Conservation (phyloP, 2,329 filamentous ascomycete species). For the Microdochium trichocladiopsis region DNA sequence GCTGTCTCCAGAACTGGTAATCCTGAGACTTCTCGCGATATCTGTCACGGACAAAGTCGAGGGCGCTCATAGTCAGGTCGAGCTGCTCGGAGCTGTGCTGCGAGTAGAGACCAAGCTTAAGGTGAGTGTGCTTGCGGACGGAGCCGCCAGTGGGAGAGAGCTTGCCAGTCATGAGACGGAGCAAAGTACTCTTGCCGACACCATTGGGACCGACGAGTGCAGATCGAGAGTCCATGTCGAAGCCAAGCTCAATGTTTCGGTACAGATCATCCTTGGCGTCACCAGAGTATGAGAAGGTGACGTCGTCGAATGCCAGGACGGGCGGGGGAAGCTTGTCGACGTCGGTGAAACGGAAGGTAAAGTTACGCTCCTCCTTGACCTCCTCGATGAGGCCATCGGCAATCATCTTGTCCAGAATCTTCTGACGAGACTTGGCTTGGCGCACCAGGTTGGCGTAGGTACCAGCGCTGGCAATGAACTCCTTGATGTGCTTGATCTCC, state of each 20-base stretch:
- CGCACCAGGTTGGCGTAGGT: constrained; percentile 98
- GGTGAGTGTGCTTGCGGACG: constrained; percentile 89
- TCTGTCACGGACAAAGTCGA: constrained; percentile 97
- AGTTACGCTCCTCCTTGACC: constrained; percentile 76
- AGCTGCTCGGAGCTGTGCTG: constrained; percentile 99
- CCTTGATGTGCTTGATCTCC: constrained; percentile 99
- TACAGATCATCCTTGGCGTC: constrained; percentile 86
- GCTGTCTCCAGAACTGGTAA: constrained; percentile 99
- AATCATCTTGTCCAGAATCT: constrained; percentile 99
- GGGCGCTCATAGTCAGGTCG: constrained; percentile 92
- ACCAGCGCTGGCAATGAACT: constrained; percentile 99
- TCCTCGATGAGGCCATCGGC: constrained; percentile 97
- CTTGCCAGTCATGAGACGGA: constrained; percentile 94
- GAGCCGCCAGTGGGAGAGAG: constrained; percentile 75
- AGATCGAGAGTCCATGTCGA: constrained; percentile 98
- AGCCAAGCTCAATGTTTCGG: constrained; percentile 93
- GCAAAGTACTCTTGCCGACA: constrained; percentile 96
- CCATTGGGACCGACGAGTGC: constrained; percentile 96
- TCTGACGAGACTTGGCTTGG: constrained; percentile 98
- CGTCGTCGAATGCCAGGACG: constrained; percentile 91
- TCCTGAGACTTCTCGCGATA: constrained; percentile 86
- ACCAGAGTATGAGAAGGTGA: constrained; percentile 97
- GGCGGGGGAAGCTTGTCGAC: constrained; percentile 99
- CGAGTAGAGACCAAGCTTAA: constrained; percentile 97
- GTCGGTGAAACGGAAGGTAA: constrained; percentile 97